These are phyloP conservation scores for Cyathus striatus DNA, from an alignment of 768 basidiomycete species.

Conservation along the genomic window DNA sequence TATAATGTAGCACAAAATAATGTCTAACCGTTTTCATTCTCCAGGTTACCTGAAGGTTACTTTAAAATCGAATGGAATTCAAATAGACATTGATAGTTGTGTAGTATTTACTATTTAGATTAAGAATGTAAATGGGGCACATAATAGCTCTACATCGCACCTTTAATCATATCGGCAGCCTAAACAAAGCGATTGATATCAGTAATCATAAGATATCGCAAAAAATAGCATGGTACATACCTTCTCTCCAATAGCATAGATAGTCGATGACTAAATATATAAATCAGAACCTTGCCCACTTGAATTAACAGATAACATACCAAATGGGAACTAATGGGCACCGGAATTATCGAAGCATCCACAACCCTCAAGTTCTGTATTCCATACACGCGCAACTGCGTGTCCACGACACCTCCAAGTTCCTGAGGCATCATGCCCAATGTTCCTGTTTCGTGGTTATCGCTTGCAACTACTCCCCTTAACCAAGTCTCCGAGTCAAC, in stretches of 20 bases:
- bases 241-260: conserved; percentile 24
- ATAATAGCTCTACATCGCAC: no score
- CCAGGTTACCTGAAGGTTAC: no score
- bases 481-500: conserved; percentile 19
- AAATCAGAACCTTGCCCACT: conserved; percentile 2
- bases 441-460: conserved; percentile 30
- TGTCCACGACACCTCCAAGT: conserved; percentile 32
- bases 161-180: no score
- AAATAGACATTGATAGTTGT: no score
- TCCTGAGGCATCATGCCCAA: conserved; percentile 33
- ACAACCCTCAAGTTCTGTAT: conserved; percentile 27
- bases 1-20: no score
- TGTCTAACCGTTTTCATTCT: no score
- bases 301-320: conserved; percentile 10
- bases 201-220: no score
- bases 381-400: conserved; percentile 27
- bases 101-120: no score
- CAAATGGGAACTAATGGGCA: conserved; percentile 25
- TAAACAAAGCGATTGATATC: no score
- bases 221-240: no score
- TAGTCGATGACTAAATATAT: conserved; percentile 12
- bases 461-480: conserved; percentile 18
- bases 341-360: conserved; percentile 27
- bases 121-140: no score
- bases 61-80: no score